phyloP scores from a whole-genome alignment of 225 moss, liverwort and hornwort species.

The Climacium dendroides region DNA sequence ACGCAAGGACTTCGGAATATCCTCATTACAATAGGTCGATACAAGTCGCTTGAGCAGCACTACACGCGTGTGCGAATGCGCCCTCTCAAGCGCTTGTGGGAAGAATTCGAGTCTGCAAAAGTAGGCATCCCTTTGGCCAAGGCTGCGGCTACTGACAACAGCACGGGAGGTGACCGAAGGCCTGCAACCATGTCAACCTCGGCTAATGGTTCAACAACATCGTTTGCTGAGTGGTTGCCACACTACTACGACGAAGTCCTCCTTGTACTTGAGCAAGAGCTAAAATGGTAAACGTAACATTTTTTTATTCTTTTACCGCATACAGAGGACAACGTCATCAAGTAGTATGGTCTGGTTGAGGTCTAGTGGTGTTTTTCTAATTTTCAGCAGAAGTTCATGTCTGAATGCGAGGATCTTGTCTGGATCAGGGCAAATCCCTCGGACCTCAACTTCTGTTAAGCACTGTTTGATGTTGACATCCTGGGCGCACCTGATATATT shows the following conservation, averaged over 20 bases:
- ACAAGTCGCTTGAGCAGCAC: slow-evolving; percentile 93
- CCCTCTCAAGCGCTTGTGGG: slow-evolving; percentile 94
- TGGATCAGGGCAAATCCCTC: neutral
- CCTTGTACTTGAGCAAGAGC: slow-evolving; percentile 86
- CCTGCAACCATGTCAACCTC: slow-evolving; percentile 36
- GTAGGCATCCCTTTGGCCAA: slow-evolving; percentile 59
- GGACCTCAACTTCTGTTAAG: neutral
- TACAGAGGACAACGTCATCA: neutral
- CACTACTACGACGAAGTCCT: slow-evolving; percentile 88
- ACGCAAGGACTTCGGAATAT: slow-evolving; percentile 97
- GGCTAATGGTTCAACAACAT: slow-evolving; percentile 48
- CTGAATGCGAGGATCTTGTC: neutral
- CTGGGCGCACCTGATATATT: neutral
- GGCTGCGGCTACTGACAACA: slow-evolving; percentile 36
- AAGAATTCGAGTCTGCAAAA: slow-evolving; percentile 92
- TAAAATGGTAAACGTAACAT: slow-evolving; percentile 53
- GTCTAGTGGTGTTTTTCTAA: neutral
- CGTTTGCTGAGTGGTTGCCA: slow-evolving; percentile 86
- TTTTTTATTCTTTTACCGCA: neutral
- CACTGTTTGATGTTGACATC: neutral
- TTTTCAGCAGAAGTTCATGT: neutral
- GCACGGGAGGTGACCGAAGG: slow-evolving; percentile 38
- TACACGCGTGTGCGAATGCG: slow-evolving; percentile 91
- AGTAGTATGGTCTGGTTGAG: neutral
- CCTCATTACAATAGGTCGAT: slow-evolving; percentile 86